A percentile compares a stretch with the other conserved stretches of the same genome.
Evolutionary conservation across 192 early-diverging fungal genomes (phyloP).

Genomic region (Gonapodya prolifera): DNA sequence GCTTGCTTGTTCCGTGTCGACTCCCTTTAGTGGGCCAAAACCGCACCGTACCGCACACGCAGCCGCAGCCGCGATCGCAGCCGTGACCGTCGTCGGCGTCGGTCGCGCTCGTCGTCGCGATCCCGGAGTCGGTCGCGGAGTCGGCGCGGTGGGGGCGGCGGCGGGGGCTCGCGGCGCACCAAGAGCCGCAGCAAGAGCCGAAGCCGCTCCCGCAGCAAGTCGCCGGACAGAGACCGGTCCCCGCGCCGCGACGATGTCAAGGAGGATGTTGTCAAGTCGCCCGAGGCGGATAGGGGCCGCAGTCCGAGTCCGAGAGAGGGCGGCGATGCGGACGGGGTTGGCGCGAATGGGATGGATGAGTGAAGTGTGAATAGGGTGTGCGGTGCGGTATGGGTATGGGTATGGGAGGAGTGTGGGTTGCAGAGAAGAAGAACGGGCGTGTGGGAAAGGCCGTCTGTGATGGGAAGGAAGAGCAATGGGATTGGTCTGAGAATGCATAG

Average conservation of each 20-base stretch:
- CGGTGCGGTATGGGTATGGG: too few relatives aligned
- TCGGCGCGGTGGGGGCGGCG: background rate
- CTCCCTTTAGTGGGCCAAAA: background rate
- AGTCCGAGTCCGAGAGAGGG: background rate
- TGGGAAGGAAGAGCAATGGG: too few relatives aligned
- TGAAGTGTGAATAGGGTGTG: background rate
- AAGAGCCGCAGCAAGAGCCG: background rate
- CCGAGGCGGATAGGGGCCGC: background rate
- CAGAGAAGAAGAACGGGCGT: too few relatives aligned
- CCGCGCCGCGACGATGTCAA: too few relatives aligned
- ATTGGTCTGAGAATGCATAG: too few relatives aligned
- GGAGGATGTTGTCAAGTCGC: background rate
- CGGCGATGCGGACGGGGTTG: background rate
- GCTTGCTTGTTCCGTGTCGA: too few relatives aligned
- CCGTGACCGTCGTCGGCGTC: background rate
- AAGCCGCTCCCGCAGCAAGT: background rate
- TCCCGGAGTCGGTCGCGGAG: background rate
- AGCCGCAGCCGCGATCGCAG: background rate
- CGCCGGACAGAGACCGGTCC: background rate
- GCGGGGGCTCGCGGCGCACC: background rate
- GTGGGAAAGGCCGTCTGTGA: too few relatives aligned
- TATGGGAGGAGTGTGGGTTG: too few relatives aligned
- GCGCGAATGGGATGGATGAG: background rate
- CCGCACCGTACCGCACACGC: background rate
- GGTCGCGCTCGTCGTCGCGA: background rate